phyloP scores from a whole-genome alignment of 2,329 filamentous ascomycete species.

The Fusarium sacchari region DNA sequence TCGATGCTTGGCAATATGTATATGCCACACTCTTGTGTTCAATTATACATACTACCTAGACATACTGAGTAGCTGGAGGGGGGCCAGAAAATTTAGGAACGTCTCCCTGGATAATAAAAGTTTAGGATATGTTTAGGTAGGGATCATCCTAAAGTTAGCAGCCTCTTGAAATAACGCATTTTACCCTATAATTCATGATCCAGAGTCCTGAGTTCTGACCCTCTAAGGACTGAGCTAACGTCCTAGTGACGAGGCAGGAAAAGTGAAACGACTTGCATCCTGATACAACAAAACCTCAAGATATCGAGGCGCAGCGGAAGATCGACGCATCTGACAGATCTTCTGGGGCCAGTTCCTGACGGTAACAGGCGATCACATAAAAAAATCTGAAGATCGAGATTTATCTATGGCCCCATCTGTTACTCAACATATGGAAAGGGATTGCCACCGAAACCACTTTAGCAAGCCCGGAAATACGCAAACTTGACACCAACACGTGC shows the following conservation, averaged over 20 bases:
- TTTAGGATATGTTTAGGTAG: background rate
- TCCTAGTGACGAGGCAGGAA: background rate
- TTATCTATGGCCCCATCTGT: conserved; percentile 8
- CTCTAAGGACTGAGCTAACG: too few species aligned
- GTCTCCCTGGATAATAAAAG: background rate
- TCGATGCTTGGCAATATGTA: background rate
- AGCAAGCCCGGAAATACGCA: background rate
- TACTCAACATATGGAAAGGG: conserved; percentile 10
- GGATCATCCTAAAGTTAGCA: background rate
- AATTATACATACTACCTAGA: background rate
- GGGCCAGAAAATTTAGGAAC: background rate
- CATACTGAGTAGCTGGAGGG: background rate
- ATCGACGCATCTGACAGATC: background rate
- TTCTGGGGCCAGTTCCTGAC: conserved; percentile 24
- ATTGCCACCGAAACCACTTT: conserved; percentile 22
- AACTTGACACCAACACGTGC: background rate
- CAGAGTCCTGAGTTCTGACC: background rate
- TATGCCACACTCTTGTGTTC: background rate
- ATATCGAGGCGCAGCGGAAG: background rate
- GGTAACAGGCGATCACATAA: conserved; percentile 6
- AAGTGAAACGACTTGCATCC: background rate
- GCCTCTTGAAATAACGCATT: background rate
- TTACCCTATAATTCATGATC: too few species aligned
- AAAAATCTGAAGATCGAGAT: conserved; percentile 3
- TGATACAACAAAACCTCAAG: background rate